A percentile compares a stretch with the other conserved stretches of the same genome.
These are phyloP conservation scores for Panicum miliaceum DNA, from an alignment of 176 grass and related monocot genomes.

Conservation along the genomic window DNA sequence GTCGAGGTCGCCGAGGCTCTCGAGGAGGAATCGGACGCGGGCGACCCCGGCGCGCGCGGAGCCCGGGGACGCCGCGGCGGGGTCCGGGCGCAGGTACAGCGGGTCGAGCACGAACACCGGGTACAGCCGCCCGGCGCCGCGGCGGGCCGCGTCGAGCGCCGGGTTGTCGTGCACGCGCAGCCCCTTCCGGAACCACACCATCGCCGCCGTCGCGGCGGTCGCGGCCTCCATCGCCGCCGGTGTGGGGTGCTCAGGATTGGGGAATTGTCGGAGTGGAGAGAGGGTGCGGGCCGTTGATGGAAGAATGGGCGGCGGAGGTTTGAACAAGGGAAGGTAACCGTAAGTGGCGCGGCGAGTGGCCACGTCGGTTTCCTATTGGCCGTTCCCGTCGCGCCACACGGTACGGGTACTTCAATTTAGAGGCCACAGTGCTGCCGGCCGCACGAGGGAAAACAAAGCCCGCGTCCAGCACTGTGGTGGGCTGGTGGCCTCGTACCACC, in stretches of 20 bases:
- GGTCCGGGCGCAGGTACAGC: constrained; percentile 71
- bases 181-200: constrained; percentile 96
- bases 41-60: constrained; percentile 67
- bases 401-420: background rate
- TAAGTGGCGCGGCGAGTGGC: constrained; percentile 43
- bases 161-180: constrained; percentile 95
- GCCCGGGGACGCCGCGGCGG: constrained; percentile 60
- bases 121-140: constrained; percentile 57
- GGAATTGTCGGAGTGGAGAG: background rate
- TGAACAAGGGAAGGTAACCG: constrained; percentile 40
- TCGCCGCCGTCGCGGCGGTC: constrained; percentile 47
- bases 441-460: background rate
- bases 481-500: too few species aligned
- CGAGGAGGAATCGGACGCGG: constrained; percentile 82
- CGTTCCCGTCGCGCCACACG: background rate
- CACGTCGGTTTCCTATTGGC: constrained; percentile 52
- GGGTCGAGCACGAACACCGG: constrained; percentile 93
- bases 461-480: background rate
- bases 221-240: constrained; percentile 35
- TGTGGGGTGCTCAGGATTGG: constrained; percentile 1
- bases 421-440: background rate
- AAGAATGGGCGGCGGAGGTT: constrained; percentile 46
- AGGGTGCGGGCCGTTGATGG: background rate
- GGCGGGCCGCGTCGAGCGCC: constrained; percentile 64
- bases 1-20: constrained; percentile 86